Base-by-base conservation (phyloP, 805 yeast genomes). In the Wickerhamiella allomyrinae region DNA sequence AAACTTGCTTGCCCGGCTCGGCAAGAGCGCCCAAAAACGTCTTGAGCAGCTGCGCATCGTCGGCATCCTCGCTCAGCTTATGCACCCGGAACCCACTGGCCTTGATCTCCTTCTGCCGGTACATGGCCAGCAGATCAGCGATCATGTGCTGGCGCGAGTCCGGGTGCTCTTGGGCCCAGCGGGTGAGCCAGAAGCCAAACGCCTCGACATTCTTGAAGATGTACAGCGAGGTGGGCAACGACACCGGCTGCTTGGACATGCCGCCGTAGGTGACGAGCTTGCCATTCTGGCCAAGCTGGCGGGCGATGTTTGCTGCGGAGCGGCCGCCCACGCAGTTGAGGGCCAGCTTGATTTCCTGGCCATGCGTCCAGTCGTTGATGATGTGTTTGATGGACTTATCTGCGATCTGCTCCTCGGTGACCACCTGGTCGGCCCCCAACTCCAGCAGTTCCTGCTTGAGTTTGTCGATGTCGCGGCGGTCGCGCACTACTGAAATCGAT, bases 261-360 rank as follows among this genome's bases (percentile, higher is more conserved):
- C 94, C 97, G 25, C 99, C 99, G 57, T 91, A 91, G 1, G 97
- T 85, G 51, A 86, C 74, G 68, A 91, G 65, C 38, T 77, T 71
- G 1, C 91, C 94, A 52, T 82, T 75, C 13, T 67, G 63, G 29
- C 75, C 76, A 43, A 91, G 69, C 58, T 86, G 89, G 51, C 95
- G 71, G 8, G 94, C 89, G 51, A 91, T 69, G 34, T 79, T 79
- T 0, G 94, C 69, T 17, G 85, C 74, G 29, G 85, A 79, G 46
- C 79, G 72, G 25, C 99, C 99, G 42, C 98, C 96, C 27, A 93
- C 89, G 55, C 94, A 83, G 62, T 91, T 91, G 49, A 91, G 66
- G 1, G 85, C 99, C 40, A 91, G 67, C 58, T 74, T 78, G 51
- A 89, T 71, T 52, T 75, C 72, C 14, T 62, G 58, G 34, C 63